These are phyloP conservation scores for Chrysoporthe austroafricana DNA, from an alignment of 2,329 filamentous ascomycete species.

Conservation along the genomic window DNA sequence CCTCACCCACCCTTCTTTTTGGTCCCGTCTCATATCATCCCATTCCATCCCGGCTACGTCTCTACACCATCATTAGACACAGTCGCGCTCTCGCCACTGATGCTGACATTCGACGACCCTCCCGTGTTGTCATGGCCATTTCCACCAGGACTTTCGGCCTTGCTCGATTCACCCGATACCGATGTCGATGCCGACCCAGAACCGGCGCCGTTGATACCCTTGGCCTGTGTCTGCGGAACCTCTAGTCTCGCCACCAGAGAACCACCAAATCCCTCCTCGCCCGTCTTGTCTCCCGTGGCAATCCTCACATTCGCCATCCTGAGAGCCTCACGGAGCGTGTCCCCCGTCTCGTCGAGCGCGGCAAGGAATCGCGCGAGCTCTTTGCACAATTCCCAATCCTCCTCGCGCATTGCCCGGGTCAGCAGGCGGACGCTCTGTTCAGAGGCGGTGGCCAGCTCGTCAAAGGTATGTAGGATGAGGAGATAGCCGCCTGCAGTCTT, in stretches of 20 bases:
- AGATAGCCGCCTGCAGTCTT: conserved; percentile 97
- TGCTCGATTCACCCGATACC: conserved; percentile 17
- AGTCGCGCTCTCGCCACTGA: conserved; percentile 11
- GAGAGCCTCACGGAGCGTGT: conserved; percentile 75
- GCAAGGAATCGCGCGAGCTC: conserved; percentile 94
- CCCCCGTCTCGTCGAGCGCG: conserved; percentile 85
- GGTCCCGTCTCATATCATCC: not conserved
- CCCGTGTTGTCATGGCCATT: conserved; percentile 6
- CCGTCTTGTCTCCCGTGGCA: conserved; percentile 38
- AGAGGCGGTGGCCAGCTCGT: conserved; percentile 69
- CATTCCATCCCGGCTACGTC: not conserved
- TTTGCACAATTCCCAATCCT: conserved; percentile 94
- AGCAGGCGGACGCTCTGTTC: conserved; percentile 83
- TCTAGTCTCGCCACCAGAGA: conserved; percentile 38
- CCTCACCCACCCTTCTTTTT: not conserved
- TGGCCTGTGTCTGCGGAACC: conserved; percentile 34
- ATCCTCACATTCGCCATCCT: conserved; percentile 58
- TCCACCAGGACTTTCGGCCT: conserved; percentile 18
- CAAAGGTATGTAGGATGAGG: conserved; percentile 86
- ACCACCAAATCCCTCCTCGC: conserved; percentile 38
- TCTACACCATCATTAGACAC: conserved; percentile 19
- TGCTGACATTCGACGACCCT: conserved; percentile 15
- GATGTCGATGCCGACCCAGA: conserved; percentile 12
- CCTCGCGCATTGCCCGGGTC: conserved; percentile 77
- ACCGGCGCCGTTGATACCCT: conserved; percentile 22